Percentiles rank a stretch among this genome's conserved stretches.
phyloP scores from a whole-genome alignment of 1,284 basidiomycete species.

The Quambalaria eucalypti region DNA sequence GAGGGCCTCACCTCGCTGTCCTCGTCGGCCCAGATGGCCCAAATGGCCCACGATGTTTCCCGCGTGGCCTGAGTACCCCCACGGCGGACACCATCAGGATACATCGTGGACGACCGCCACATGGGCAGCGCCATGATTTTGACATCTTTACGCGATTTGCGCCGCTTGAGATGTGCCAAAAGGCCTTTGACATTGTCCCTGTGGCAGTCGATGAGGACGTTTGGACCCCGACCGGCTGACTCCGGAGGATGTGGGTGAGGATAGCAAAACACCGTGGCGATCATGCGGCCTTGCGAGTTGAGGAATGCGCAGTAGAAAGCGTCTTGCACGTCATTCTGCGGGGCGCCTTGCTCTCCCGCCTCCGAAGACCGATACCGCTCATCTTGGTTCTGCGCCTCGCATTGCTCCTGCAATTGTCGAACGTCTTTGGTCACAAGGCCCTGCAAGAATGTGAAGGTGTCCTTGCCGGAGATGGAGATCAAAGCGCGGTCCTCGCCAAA shows the following conservation, averaged over 20 bases:
- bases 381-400: no score
- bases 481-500: no score
- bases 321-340: no score
- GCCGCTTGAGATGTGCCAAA: constrained; percentile 64
- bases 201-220: neutral
- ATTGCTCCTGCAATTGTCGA: constrained; percentile 10
- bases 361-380: no score
- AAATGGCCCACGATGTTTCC: constrained; percentile 71
- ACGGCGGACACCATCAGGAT: constrained; percentile 63
- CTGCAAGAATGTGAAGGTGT: constrained; percentile 76
- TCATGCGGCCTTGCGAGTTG: constrained; percentile 83
- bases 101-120: no score
- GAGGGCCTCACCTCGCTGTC: neutral
- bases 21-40: constrained; percentile 64
- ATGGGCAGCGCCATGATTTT: no score
- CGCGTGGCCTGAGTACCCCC: no score
- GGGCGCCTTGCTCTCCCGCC: no score
- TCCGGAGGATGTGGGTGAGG: no score
- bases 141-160: constrained; percentile 76
- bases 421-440: constrained; percentile 66
- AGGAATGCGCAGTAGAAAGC: constrained; percentile 72
- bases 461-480: no score
- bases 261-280: constrained; percentile 80
- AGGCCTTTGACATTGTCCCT: constrained; percentile 43
- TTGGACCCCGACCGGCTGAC: constrained; percentile 51